These are phyloP conservation scores for Monosporascus sp. DNA, from an alignment of 2,329 filamentous ascomycete genomes.

Conservation along the genomic window DNA sequence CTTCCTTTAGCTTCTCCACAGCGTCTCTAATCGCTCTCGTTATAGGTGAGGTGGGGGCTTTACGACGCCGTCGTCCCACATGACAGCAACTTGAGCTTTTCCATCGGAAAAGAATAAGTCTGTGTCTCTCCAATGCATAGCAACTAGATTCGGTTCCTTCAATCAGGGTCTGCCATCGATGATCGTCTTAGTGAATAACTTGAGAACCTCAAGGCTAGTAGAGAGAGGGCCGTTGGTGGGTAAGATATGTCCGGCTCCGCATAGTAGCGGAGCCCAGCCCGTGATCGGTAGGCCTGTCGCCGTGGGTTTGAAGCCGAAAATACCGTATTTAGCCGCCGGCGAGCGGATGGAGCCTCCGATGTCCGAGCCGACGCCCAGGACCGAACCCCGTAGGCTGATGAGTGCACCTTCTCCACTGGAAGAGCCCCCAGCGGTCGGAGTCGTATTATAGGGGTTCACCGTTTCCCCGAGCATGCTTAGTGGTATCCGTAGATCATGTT, in stretches of 20 bases:
- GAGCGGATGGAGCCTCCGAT: constrained; percentile 45
- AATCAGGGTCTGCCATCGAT: constrained; percentile 20
- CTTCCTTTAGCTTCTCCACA: constrained; percentile 41
- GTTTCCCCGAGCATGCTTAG: constrained; percentile 34
- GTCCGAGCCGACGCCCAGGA: constrained; percentile 49
- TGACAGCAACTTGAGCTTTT: constrained; percentile 55
- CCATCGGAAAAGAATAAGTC: constrained; percentile 14
- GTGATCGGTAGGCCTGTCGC: constrained; percentile 34
- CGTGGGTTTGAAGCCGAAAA: constrained; percentile 39
- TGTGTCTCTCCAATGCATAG: constrained; percentile 16
- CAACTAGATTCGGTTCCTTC: constrained; percentile 15
- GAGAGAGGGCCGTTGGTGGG: constrained; percentile 49
- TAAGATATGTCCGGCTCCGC: constrained; percentile 40
- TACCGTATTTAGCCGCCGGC: constrained; percentile 42
- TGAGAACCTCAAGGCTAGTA: constrained; percentile 43
- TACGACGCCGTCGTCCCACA: constrained; percentile 56
- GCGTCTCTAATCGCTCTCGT: constrained; percentile 50
- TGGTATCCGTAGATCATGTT: neutral
- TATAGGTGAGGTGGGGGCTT: constrained; percentile 55
- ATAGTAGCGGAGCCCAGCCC: constrained; percentile 33
- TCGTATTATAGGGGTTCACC: constrained; percentile 47
- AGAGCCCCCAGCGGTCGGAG: constrained; percentile 45
- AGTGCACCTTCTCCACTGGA: constrained; percentile 54
- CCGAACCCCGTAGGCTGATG: constrained; percentile 44
- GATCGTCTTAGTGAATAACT: constrained; percentile 36